Conservation (phyloP, 164 flowering plant species). For the Vitis amurensis region DNA sequence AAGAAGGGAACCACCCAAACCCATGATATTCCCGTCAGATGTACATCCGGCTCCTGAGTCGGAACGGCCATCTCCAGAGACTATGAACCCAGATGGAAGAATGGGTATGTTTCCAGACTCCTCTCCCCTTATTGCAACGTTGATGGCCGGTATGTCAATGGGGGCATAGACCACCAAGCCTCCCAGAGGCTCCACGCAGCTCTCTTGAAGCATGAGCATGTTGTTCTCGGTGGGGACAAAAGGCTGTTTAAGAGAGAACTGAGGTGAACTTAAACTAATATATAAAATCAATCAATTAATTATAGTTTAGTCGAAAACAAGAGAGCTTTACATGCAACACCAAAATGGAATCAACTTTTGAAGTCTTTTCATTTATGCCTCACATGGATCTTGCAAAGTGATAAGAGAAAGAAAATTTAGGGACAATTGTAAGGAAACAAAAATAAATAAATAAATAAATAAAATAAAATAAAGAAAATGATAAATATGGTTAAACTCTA, state of each 20-base stretch:
- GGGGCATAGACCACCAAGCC: conserved; percentile 41
- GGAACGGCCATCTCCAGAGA: conserved; percentile 36
- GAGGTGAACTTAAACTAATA: too few relatives aligned
- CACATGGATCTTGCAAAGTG: too few relatives aligned
- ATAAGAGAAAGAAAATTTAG: too few relatives aligned
- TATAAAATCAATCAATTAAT: too few relatives aligned
- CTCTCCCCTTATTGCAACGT: conserved; percentile 27
- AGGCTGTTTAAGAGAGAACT: conserved; percentile 27
- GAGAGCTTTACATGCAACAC: too few relatives aligned
- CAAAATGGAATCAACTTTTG: too few relatives aligned
- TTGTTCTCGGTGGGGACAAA: conserved; percentile 24
- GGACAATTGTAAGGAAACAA: too few relatives aligned
- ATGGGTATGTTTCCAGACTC: conserved; percentile 30
- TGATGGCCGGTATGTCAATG: conserved; percentile 26
- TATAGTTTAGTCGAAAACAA: too few relatives aligned
- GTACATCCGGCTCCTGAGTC: conserved; percentile 1
- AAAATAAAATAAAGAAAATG: too few relatives aligned
- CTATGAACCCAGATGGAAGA: conserved; percentile 45
- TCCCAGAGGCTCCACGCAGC: conserved; percentile 33
- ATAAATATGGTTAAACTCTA: too few relatives aligned
- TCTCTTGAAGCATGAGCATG: conserved; percentile 47
- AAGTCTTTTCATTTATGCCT: too few relatives aligned
- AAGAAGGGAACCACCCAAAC: conserved; percentile 29
- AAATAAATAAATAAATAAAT: too few relatives aligned
- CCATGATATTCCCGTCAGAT: not conserved